Percentiles rank a stretch among this genome's conserved stretches.
Conservation (phyloP, 768 basidiomycete species). For the Lactarius vividus region DNA sequence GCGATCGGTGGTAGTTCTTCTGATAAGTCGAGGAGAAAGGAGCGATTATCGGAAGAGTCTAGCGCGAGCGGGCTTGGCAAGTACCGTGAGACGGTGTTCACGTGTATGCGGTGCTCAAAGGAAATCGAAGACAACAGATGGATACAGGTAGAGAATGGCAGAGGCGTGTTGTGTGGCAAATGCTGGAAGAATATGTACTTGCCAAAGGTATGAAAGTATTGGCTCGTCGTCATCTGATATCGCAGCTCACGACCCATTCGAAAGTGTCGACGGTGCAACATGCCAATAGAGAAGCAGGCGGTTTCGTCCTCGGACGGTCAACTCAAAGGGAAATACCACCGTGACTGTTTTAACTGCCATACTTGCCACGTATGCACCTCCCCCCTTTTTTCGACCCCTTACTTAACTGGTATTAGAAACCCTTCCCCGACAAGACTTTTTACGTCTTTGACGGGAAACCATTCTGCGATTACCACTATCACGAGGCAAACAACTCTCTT, state of each 20-base stretch:
- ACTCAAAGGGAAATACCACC: constrained; percentile 93
- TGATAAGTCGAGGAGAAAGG: constrained; percentile 26
- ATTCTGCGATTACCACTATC: constrained; percentile 89
- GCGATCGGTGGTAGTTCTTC: constrained; percentile 30
- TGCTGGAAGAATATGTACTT: constrained; percentile 98
- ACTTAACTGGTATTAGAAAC: constrained; percentile 48
- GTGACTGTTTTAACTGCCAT: constrained; percentile 86
- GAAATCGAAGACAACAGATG: constrained; percentile 76
- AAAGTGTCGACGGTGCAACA: constrained; percentile 83
- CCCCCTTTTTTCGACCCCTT: constrained; percentile 7
- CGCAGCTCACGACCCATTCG: constrained; percentile 18
- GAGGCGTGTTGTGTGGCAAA: constrained; percentile 70
- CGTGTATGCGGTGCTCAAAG: constrained; percentile 67
- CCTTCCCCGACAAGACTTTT: constrained; percentile 89
- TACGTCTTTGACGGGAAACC: constrained; percentile 91
- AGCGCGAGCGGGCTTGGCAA: constrained; percentile 12
- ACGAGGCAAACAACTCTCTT: constrained; percentile 86
- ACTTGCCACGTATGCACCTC: constrained; percentile 62
- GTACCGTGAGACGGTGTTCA: constrained; percentile 20
- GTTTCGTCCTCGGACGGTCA: constrained; percentile 92
- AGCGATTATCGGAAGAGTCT: constrained; percentile 32
- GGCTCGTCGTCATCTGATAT: constrained; percentile 5
- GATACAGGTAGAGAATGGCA: constrained; percentile 75
- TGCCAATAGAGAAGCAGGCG: constrained; percentile 87
- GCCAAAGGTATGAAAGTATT: constrained; percentile 56